Evolutionary conservation across 257 asterid genomes (phyloP), one percentile per base, ranked within the genome.

Genomic region (Voacanga thouarsii): DNA sequence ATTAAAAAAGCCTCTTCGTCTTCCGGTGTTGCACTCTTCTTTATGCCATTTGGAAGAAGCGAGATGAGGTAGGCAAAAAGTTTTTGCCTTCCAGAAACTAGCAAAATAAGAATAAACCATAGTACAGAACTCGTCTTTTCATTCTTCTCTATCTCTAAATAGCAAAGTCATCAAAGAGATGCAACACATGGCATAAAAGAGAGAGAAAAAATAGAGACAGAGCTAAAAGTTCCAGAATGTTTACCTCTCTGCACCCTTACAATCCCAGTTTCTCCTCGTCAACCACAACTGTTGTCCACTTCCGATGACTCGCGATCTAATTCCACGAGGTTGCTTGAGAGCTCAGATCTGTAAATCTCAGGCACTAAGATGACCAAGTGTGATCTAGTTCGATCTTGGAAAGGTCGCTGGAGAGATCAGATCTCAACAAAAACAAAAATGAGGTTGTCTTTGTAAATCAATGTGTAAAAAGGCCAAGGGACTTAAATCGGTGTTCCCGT

Each of bases 181-280:
- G 15, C 39, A 60, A 49, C 44, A 44, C 72, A 90, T 90, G 96
- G 88, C 93, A 44, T 93, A 90, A 55, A 85, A 90, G 85, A 83
- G 90, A 77, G 96, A 90, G 68, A 90, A 85, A 71, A 91, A 90
- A 78, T n/a, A n/a, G 92, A 87, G 71, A 88, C 96, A 53, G 91
- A 90, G 84, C 89, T 88, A 82, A 88, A 88, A 71, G 86, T 87
- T 14, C 89, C 92, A 21, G 88, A n/a, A n/a, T n/a, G n/a, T n/a
- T n/a, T n/a, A n/a, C n/a, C n/a, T n/a, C n/a, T n/a, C n/a, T n/a
- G n/a, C 81, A 82, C 84, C 53, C 84, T 88, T 3, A 77, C 87
- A 44, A 84, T 77, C 51, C n/a, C n/a, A n/a, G n/a, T n/a, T n/a
- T n/a, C n/a, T n/a, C n/a, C n/a, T n/a, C n/a, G n/a, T n/a, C n/a